Base-by-base conservation (phyloP, 2,329 filamentous ascomycete genomes). In the Phialocephala sp. region DNA sequence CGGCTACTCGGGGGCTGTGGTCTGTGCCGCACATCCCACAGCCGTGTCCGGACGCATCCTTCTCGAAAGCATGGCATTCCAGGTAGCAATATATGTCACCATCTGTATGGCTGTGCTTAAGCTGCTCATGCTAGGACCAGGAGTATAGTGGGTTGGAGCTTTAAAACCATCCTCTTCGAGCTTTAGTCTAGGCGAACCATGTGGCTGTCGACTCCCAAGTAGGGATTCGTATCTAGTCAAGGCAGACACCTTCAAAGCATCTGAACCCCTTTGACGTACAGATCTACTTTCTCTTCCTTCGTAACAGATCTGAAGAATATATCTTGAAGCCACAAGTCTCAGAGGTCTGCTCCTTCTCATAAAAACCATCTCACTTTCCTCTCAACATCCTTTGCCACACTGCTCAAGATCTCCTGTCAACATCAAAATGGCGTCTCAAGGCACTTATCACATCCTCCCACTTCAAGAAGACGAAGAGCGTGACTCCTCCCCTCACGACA, bases 381-480 rank as follows among this genome's bases (percentile, higher is more conserved):
- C 20, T 14, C 12, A 39, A 24, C 18, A 22, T 39, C 35, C 20
- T 15, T 12, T 14, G 8, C n/a, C 12, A 22, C 35, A 39, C 39
- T 6, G 15, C 14, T 56, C 12, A 2, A 27, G 12, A 15, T 15
- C 32, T 54, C 50, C 14, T 32, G 14, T 35, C 12, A 35, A 18
- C 27, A 37, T 20, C 35, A 39, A 39, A 14, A 57, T 57, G 55
- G 32, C 55, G 11, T 12, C 55, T 39, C 55, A 57, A 57, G 15
- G 9, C 5, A n/a, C 45, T 20, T 54, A 57, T 18, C 55, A 57
- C 18, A 12, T 57, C 35, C 20, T 57, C 1, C 41, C 59, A 6
- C 43, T 54, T 52, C 58, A 58, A n/a, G 56, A 52, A 27, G 61
- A 66, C 27, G 52, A 59, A 43, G 62, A 59, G 2, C 55, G 45